Evolutionary conservation across 108 stramenopile genomes (phyloP), one percentile per base, ranked within the genome.

Genomic region (Skeletonema grethae): DNA sequence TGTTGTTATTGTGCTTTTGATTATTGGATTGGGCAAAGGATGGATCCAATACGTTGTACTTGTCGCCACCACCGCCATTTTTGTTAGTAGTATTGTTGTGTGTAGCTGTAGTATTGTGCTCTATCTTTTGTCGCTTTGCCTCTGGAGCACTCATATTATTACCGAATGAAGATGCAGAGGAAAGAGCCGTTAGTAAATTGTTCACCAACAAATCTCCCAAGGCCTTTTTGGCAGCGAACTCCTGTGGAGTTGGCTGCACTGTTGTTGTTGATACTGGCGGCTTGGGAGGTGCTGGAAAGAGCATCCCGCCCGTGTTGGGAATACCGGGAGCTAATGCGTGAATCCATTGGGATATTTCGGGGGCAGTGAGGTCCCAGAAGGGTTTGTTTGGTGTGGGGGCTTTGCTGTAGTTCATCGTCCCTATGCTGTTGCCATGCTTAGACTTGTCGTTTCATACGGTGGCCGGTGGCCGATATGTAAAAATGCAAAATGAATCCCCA

Each of bases 41-140:
- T 12, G 72, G 72, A 61, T 81, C 80, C 10, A 81, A 64, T n/a
- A 81, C 65, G 3, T 60, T 24, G 35, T 76, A 72, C 1, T 35
- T 28, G 45, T 81, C 80, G 15, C 75, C 72, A 16, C 57, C 28
- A 18, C 16, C 58, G 24, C 35, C 56, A 34, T 58, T n/a, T n/a
- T n/a, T 57, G 0, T 57, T 72, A 25, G 41, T 58, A 0, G 41
- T 64, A 56, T 56, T 72, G 41, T 28, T 0, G 25, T 28, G 25
- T 28, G 25, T 28, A 28, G 25, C 25, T 28, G 7, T 34, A 32
- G 9, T 61, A n/a, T 24, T 48, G 50, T 61, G 43, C 4, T 25
- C 24, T 29, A 66, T 46, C 65, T 53, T 66, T n/a, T 13, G 28
- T 66, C 65, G 65, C 31, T 66, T 66, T 3, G 48, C 15, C 32